Conservation (phyloP, 2,329 filamentous ascomycete genomes). For the Chrysosporium keratinophilum region DNA sequence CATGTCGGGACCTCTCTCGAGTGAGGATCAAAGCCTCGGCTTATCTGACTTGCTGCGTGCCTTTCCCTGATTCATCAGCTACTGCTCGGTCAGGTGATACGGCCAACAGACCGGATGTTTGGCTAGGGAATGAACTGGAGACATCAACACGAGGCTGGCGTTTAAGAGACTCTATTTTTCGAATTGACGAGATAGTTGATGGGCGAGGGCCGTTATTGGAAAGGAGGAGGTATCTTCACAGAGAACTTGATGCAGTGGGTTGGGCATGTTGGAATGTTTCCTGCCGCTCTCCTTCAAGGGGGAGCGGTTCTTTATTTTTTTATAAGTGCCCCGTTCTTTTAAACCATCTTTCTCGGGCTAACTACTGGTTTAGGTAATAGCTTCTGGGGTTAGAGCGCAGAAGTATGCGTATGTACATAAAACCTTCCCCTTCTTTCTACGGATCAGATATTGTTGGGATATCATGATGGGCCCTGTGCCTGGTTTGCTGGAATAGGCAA, state of each 20-base stretch:
- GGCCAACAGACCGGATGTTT: neutral
- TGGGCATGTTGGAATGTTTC: neutral
- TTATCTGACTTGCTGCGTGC: constrained; percentile 54
- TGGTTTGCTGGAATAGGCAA: neutral
- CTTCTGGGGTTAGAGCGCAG: neutral
- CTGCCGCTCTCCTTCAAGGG: constrained; percentile 17
- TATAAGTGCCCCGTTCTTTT: constrained; percentile 28
- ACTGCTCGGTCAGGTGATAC: neutral
- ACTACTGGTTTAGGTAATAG: constrained; percentile 20
- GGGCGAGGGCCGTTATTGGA: neutral
- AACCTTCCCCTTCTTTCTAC: neutral
- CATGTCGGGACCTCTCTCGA: constrained; percentile 68
- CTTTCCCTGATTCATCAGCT: constrained; percentile 16
- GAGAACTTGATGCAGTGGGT: neutral
- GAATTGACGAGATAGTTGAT: constrained; percentile 4
- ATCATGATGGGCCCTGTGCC: neutral
- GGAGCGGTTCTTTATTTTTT: constrained; percentile 28
- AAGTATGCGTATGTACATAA: neutral
- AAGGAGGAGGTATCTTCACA: constrained; percentile 3
- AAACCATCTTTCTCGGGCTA: constrained; percentile 17
- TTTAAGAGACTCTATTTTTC: constrained; percentile 14
- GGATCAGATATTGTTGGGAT: neutral
- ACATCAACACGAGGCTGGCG: neutral
- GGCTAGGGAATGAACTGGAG: constrained; percentile 18
- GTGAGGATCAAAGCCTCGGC: constrained; percentile 91